These are phyloP conservation scores for Penicillium manginii DNA, from an alignment of 495 filamentous ascomycete genomes.

Conservation along the genomic window DNA sequence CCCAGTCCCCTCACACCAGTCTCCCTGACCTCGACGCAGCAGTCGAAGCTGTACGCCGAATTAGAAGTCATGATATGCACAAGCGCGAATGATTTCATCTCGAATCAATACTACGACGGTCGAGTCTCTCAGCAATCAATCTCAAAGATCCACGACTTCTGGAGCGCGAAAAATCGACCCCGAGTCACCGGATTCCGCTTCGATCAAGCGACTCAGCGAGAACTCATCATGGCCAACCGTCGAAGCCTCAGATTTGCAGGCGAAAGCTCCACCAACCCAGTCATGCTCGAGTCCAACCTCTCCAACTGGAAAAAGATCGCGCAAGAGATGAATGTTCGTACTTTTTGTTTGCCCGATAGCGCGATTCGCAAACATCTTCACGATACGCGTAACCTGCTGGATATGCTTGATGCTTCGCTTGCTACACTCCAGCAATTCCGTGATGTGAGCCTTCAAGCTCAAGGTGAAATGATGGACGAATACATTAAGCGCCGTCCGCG, in stretches of 20 bases:
- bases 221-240: constrained; percentile 55
- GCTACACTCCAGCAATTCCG: constrained; percentile 44
- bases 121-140: constrained; percentile 52
- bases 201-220: constrained; percentile 58
- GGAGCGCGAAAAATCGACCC: constrained; percentile 55
- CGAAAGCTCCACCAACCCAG: constrained; percentile 31
- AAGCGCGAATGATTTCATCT: constrained; percentile 55
- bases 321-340: constrained; percentile 57
- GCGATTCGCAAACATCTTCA: constrained; percentile 57
- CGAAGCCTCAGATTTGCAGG: constrained; percentile 54
- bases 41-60: constrained; percentile 57
- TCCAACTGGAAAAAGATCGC: constrained; percentile 55
- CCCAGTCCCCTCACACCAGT: constrained; percentile 38
- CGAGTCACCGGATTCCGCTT: constrained; percentile 60
- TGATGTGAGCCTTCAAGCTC: constrained; percentile 35
- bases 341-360: constrained; percentile 58
- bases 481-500: not conserved
- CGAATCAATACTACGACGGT: constrained; percentile 48
- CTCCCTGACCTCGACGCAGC: constrained; percentile 47
- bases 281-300: constrained; percentile 52
- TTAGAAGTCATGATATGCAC: constrained; percentile 58
- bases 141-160: constrained; percentile 46
- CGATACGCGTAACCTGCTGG: constrained; percentile 55
- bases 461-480: not conserved
- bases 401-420: constrained; percentile 53